A percentile compares a stretch with the other conserved stretches of the same genome.
Conservation (phyloP, 1,284 basidiomycete species). For the Meira nashicola region DNA sequence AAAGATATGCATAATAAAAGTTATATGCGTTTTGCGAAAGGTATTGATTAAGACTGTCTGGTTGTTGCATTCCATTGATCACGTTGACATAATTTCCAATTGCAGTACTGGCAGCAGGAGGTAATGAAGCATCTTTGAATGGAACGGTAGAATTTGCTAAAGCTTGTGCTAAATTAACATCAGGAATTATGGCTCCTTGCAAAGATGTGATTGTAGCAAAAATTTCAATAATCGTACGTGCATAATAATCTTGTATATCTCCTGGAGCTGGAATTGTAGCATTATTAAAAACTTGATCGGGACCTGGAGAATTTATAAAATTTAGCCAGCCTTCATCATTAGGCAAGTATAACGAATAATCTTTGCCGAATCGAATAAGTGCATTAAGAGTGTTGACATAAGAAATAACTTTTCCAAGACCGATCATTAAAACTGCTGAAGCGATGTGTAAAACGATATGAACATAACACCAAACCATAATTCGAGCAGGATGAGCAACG, state of each 20-base stretch:
- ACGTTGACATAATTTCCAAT: not conserved
- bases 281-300: not conserved
- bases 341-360: conserved; percentile 17
- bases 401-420: conserved; percentile 24
- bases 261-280: not conserved
- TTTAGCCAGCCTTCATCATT: conserved; percentile 8
- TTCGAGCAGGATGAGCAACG: not conserved
- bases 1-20: conserved; percentile 3
- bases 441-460: conserved; percentile 28
- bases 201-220: not conserved
- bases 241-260: not conserved
- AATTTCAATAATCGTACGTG: not conserved
- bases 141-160: not conserved
- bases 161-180: not conserved
- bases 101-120: not conserved
- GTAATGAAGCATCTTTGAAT: not conserved
- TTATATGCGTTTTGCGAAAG: conserved; percentile 1
- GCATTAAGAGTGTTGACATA: conserved; percentile 27
- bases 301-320: conserved; percentile 12
- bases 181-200: not conserved
- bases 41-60: not conserved
- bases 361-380: conserved; percentile 10
- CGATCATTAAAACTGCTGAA: conserved; percentile 24
- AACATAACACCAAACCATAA: conserved; percentile 20
- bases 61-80: not conserved